Conservation (phyloP, 1,139 yeast species). For the Yamadazyma siamensis region DNA sequence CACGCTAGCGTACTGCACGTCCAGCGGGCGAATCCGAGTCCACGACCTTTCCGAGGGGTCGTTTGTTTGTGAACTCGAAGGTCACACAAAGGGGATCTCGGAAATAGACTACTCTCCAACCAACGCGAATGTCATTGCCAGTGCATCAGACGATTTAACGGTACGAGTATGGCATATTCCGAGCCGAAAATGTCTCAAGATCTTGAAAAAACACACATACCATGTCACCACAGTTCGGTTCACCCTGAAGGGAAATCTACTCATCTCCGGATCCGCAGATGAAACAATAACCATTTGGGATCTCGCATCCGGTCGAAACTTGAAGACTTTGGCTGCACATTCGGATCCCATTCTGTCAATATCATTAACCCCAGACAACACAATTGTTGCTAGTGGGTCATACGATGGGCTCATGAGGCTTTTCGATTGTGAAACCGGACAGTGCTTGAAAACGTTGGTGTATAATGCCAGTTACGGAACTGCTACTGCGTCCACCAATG, state of each 20-base stretch:
- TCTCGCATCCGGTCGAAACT: slow-evolving; percentile 61
- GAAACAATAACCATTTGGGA: slow-evolving; percentile 94
- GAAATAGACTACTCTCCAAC: slow-evolving; percentile 72
- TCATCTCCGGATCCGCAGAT: slow-evolving; percentile 84
- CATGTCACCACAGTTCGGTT: slow-evolving; percentile 75
- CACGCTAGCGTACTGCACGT: slow-evolving; percentile 54
- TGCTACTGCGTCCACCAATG: slow-evolving; percentile 56
- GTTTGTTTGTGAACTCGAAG: slow-evolving; percentile 40
- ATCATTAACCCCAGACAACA: slow-evolving; percentile 73
- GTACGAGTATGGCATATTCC: slow-evolving; percentile 68
- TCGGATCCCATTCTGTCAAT: slow-evolving; percentile 84
- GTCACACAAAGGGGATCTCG: slow-evolving; percentile 69
- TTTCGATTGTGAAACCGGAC: slow-evolving; percentile 87
- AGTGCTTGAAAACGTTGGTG: slow-evolving; percentile 85
- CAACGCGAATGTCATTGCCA: slow-evolving; percentile 68
- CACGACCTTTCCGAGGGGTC: slow-evolving; percentile 18
- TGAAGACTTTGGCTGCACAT: slow-evolving; percentile 88
- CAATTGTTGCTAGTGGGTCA: slow-evolving; percentile 82
- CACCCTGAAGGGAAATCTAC: slow-evolving; percentile 70
- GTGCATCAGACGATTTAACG: slow-evolving; percentile 85
- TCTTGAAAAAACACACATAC: slow-evolving; percentile 78
- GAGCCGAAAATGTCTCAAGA: slow-evolving; percentile 51
- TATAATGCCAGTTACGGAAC: slow-evolving; percentile 57
- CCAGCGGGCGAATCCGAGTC: slow-evolving; percentile 27
- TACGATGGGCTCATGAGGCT: slow-evolving; percentile 88